Base-by-base conservation (phyloP, 2,329 filamentous ascomycete species). In the Ophioceras dolichostomum region DNA sequence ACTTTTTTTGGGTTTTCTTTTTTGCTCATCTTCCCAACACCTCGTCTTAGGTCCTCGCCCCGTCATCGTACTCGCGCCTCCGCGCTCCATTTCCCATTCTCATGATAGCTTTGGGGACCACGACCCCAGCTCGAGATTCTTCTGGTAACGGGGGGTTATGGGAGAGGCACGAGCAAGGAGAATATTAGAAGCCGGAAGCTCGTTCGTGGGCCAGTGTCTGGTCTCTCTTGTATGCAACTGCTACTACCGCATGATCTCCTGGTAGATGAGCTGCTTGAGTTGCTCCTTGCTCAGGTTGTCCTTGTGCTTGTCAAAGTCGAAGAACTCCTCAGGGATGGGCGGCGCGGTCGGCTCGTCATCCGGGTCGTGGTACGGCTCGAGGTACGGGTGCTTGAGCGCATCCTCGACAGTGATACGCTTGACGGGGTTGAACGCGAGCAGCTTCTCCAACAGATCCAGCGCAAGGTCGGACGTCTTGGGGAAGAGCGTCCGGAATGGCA, bases 251-350 rank as follows among this genome's bases (percentile, higher is more conserved):
- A 76, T 96, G 53, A 96, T 96, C 67, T 98, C 91, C 59, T 95
- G 79, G 65, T 89, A 98, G 62, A 98, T 98, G 57, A 98, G 70
- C 55, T 91, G 74, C 71, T 96, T 96, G 60, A 98, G 64, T 64
- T 98, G 87, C 66, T 98, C 91, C 67, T 98, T 98, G 69, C 83
- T 95, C 55, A 98, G 65, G 53, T 82, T 91, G 61, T 98, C 91
- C 77, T 98, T 98, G 72, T 96, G 94, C 74, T 95, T 95, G 65
- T 98, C 91, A 61, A 98, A 98, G 63, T 98, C 91, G 59, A 98
- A 98, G 70, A 98, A 98, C 59, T 94, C 89, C 60, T 96, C 89
- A 17, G 91, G 91, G 53, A 98, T 98, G 17, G 91, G 88, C 31
- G 88, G 84, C 14, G 91, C 91, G 10, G 86, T 95, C 35, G 91